Conservation (phyloP, 208 protist genomes). For the Porcisia hertigi region DNA sequence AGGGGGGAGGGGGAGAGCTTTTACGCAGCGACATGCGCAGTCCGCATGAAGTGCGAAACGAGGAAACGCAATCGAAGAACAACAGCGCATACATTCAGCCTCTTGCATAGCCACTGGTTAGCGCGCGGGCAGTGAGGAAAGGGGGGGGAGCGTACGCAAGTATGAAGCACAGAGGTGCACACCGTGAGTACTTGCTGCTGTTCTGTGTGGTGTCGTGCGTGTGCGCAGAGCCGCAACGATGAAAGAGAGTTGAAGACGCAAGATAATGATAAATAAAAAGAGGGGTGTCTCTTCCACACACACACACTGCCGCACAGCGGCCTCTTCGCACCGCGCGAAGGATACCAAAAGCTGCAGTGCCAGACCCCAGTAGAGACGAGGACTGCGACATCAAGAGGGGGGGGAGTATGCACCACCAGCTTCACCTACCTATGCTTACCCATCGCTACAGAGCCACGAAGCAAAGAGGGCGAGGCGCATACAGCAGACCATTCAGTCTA, state of each 20-base stretch:
- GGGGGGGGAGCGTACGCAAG: background rate
- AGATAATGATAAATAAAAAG: background rate
- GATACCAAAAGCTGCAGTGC: background rate
- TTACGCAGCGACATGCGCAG: background rate
- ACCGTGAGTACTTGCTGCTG: too few relatives aligned
- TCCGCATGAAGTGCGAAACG: background rate
- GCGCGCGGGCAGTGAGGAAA: background rate
- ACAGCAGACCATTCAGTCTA: background rate
- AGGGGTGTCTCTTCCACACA: background rate
- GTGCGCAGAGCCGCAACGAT: background rate
- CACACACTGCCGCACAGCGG: background rate
- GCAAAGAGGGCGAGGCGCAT: conserved; percentile 1
- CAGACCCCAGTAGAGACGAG: background rate
- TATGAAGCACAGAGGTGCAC: background rate
- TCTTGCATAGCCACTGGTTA: background rate
- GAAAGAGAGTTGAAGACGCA: background rate
- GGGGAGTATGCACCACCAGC: background rate
- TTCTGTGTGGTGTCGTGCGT: background rate
- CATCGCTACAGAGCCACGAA: background rate
- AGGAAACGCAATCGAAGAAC: background rate
- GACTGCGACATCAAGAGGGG: background rate
- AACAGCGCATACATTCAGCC: background rate
- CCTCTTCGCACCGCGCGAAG: background rate
- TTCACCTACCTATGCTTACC: background rate
- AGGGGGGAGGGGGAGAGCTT: background rate